These are phyloP conservation scores for Populus tomentosa DNA, from an alignment of 441 rosid genomes.

Conservation along the genomic window DNA sequence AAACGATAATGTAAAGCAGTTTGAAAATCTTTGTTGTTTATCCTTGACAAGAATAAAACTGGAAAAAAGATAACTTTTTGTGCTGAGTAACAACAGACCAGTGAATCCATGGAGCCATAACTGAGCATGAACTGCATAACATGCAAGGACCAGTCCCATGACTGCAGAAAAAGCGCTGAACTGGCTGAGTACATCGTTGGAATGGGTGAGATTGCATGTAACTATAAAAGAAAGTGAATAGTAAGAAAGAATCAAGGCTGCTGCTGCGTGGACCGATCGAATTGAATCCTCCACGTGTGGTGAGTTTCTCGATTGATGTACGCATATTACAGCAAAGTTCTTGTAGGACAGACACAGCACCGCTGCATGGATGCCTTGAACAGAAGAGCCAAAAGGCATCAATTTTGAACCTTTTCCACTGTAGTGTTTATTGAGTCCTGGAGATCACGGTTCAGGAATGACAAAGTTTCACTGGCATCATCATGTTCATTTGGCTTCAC, in stretches of 20 bases:
- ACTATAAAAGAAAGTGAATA: background rate
- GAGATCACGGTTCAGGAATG: background rate
- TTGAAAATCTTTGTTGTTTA: background rate
- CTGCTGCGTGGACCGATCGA: background rate
- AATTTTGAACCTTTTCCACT: background rate
- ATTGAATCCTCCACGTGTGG: background rate
- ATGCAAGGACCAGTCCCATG: background rate
- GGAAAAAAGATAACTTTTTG: background rate
- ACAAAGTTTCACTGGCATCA: background rate
- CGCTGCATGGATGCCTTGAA: conserved; percentile 1
- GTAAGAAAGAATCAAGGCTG: background rate
- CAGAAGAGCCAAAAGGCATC: background rate
- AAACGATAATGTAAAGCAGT: background rate
- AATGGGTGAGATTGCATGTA: background rate
- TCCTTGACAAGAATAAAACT: background rate
- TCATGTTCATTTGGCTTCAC: background rate
- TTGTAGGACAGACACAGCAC: background rate
- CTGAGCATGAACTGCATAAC: background rate
- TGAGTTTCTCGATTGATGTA: background rate
- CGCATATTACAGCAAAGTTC: background rate
- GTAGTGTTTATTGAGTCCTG: background rate
- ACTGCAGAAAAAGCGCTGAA: background rate
- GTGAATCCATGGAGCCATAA: background rate
- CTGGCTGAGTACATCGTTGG: background rate
- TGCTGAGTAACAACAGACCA: too few relatives aligned